Evolutionary conservation across 1,284 basidiomycete species (phyloP).

Genomic region (Pholiota adiposa): DNA sequence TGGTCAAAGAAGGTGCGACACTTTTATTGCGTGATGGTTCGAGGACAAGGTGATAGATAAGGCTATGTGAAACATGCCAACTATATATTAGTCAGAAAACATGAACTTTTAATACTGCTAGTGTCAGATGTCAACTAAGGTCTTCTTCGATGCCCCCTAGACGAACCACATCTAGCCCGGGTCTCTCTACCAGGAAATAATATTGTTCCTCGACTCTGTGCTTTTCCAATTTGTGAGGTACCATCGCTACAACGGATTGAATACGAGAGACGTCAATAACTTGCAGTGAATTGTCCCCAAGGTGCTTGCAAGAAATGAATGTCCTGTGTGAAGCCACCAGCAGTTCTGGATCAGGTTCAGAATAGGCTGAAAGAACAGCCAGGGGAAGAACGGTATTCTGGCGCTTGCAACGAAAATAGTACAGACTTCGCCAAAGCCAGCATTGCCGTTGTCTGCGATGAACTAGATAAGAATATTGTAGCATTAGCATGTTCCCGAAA

Average conservation of each 20-base stretch:
- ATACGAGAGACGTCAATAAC: conserved; percentile 8
- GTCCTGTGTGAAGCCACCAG: conserved; percentile 1
- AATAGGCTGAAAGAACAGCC: conserved; percentile 12
- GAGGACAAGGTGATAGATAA: conserved; percentile 4
- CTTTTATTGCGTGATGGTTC: background rate
- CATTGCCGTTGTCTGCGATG: conserved; percentile 14
- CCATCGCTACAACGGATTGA: conserved; percentile 17
- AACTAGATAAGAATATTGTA: conserved; percentile 19
- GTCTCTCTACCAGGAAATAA: conserved; percentile 17
- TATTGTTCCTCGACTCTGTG: conserved; percentile 4
- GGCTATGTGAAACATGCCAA: background rate
- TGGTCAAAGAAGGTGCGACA: background rate
- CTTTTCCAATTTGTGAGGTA: conserved; percentile 12
- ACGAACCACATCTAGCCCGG: conserved; percentile 13
- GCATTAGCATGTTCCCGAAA: conserved; percentile 1
- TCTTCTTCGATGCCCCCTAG: conserved; percentile 5
- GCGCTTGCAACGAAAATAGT: conserved; percentile 22
- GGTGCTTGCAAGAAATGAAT: conserved; percentile 7
- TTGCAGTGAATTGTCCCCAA: conserved; percentile 2
- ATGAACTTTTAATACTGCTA: conserved; percentile 5
- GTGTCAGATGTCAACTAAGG: background rate
- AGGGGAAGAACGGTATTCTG: conserved; percentile 9
- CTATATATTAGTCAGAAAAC: conserved; percentile 7
- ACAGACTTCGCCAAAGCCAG: conserved; percentile 8
- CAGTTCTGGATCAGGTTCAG: conserved; percentile 11